Evolutionary conservation across 441 rosid genomes (phyloP).

Genomic region (Omphalea diandra): DNA sequence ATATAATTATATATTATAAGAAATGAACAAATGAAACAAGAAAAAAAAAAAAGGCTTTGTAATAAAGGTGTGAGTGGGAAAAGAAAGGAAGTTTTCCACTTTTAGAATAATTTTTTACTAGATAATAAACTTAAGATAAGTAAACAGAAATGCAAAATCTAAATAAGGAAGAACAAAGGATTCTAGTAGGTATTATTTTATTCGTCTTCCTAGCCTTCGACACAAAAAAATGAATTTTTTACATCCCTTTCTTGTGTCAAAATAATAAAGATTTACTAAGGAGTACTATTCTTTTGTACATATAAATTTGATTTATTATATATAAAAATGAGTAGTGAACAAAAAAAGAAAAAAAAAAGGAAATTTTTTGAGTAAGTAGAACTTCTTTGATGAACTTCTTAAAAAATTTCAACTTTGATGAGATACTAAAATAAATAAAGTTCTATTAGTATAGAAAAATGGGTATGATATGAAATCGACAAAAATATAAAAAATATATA

Average conservation of each 20-base stretch:
- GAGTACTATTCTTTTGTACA: background rate
- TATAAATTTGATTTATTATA: background rate
- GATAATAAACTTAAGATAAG: no score
- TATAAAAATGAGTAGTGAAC: background rate
- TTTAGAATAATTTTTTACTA: no score
- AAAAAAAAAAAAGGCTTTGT: no score
- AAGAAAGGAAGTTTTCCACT: no score
- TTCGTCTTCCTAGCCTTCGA: background rate
- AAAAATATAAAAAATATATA: background rate
- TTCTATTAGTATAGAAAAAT: background rate
- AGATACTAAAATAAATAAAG: slow-evolving; percentile 6
- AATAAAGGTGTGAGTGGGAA: no score
- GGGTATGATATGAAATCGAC: background rate
- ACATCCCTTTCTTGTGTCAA: background rate
- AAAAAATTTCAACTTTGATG: background rate
- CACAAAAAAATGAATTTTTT: background rate
- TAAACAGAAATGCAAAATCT: background rate
- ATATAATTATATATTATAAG: no score
- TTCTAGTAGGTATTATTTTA: background rate
- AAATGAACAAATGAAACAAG: no score
- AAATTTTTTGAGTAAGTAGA: background rate
- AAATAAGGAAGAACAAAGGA: background rate
- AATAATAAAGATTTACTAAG: background rate
- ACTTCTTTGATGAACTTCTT: background rate
- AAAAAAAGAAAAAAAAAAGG: background rate